Evolutionary conservation across 768 basidiomycete species (phyloP).

Genomic region (Suillus subluteus): DNA sequence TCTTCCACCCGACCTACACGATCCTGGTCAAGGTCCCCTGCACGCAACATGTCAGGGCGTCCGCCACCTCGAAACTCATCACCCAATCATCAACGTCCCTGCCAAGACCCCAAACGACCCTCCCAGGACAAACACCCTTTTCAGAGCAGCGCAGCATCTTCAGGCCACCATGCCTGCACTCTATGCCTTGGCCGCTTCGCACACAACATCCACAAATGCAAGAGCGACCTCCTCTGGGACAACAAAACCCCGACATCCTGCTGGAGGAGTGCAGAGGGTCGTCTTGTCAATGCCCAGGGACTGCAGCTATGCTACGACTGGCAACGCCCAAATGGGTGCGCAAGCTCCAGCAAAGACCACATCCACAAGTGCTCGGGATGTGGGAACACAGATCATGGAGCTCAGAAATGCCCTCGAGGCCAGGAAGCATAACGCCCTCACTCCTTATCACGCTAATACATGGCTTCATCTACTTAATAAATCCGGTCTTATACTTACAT

Average conservation of each 20-base stretch:
- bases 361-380: conserved; percentile 48
- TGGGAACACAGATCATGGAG: conserved; percentile 16
- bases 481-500: no score
- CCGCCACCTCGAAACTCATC: fast-evolving
- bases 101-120: not conserved
- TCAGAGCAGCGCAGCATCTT: not conserved
- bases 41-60: no score
- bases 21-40: no score
- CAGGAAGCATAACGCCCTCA: no score
- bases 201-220: not conserved
- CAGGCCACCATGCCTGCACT: not conserved
- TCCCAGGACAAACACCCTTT: not conserved
- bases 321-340: not conserved
- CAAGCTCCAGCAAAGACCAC: not conserved
- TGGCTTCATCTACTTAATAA: no score
- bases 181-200: not conserved
- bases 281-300: not conserved
- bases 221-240: not conserved
- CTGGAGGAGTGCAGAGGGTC: not conserved
- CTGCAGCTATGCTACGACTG: not conserved
- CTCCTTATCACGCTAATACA: no score
- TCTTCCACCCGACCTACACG: no score
- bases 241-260: not conserved
- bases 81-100: fast-evolving
- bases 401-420: no score